Base-by-base conservation (phyloP, 2,329 filamentous ascomycete species). In the Thelonectria discophora region DNA sequence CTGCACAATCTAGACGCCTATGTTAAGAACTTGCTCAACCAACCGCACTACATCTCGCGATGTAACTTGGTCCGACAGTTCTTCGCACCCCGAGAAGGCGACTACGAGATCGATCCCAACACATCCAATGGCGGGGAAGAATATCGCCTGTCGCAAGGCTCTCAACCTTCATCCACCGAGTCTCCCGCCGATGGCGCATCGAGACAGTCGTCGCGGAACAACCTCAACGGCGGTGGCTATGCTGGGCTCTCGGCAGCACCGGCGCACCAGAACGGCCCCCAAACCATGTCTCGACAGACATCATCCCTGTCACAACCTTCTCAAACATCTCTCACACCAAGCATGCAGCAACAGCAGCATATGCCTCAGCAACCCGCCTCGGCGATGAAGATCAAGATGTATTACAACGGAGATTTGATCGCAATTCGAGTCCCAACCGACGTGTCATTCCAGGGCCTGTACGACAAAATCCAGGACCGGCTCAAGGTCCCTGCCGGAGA, bases 1-100 rank as follows among this genome's bases (percentile, higher is more conserved):
- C 88, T 95, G 61, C 92, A 95, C 75, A 97, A 97, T 74, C 81
- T 99, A 40, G 94, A 99, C 73, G 92, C 94, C 53, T 99, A 99
- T 72, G 93, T 99, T 69, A 96, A 96, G 79, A 94, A 95, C 71
- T 83, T 99, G 20, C 82, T 99, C 9, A 85, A 86, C 37, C 90
- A 98, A 76, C 92, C 93, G 3, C 81, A 86, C 0, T 93, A 97
- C 74, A 97, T 99, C 65, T 88, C 92, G 1, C 87, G 89, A 67
- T 95, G 92, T 73, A 88, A 89, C 59, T 81, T 98, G 9, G 94
- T 98, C 18, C 91, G 92, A 74, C 89, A 94, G 70, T 92, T 99
- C 77, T 98, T 99, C 75, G 90, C 90, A 1, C 95, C 95, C 5
- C 86, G 94, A 55, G 89, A 94, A 71, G 93, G 93, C 34, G 95